Evolutionary conservation across 768 basidiomycete species (phyloP).

Genomic region (Tulasnella calospora): DNA sequence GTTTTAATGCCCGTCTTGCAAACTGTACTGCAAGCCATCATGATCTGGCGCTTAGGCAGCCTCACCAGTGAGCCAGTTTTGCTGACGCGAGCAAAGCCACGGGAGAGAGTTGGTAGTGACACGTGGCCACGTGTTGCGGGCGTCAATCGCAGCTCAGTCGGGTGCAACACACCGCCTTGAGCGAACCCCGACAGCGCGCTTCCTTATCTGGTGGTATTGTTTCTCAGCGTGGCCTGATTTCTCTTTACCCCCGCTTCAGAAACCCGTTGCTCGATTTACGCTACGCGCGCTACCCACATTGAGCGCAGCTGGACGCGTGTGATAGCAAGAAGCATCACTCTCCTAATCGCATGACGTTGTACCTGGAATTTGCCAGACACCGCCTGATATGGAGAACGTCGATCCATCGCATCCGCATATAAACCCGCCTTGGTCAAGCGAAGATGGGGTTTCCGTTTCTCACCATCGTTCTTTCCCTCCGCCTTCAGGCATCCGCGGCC

Average conservation of each 20-base stretch:
- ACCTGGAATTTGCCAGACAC: not conserved
- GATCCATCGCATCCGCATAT: not conserved
- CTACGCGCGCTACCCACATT: not conserved
- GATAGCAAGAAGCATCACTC: not conserved
- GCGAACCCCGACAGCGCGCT: not conserved
- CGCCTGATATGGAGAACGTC: not conserved
- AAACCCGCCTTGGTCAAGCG: not conserved
- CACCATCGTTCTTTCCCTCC: not conserved
- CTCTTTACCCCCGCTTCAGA: not conserved
- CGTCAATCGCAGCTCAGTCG: not conserved
- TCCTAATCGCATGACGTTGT: not conserved
- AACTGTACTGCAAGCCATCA: not conserved
- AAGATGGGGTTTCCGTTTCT: not conserved
- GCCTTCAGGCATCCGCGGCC: not conserved
- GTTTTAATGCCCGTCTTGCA: not conserved
- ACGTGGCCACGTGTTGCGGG: not conserved
- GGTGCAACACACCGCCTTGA: not conserved
- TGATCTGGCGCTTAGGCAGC: not conserved
- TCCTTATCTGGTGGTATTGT: not conserved
- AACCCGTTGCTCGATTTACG: not conserved
- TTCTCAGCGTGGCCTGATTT: not conserved
- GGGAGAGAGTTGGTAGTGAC: not conserved
- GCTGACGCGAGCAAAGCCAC: not conserved
- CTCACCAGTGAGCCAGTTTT: not conserved
- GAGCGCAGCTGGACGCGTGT: not conserved